phyloP scores from a whole-genome alignment of 306 rosid genomes.

The Lablab purpureus region DNA sequence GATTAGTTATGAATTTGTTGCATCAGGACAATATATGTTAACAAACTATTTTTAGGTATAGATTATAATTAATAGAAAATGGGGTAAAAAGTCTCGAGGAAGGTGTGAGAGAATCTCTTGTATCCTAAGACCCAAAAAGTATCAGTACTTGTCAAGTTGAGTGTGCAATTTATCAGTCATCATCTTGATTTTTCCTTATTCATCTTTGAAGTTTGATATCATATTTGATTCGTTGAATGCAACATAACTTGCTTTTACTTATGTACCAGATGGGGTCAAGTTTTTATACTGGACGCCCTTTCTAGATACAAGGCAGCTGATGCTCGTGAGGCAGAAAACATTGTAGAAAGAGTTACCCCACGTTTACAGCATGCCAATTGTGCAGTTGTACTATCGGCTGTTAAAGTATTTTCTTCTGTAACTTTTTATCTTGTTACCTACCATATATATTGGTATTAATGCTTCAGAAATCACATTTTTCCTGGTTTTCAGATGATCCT shows the following conservation, averaged over 20 bases:
- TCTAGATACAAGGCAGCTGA: slow-evolving; percentile 96
- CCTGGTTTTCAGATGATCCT: slow-evolving; percentile 84
- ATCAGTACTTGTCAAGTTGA: slow-evolving; percentile 10
- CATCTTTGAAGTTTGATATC: slow-evolving; percentile 7
- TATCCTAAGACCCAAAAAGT: slow-evolving; percentile 12
- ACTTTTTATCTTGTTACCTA: slow-evolving; percentile 35
- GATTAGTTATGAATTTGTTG: slow-evolving; percentile 31
- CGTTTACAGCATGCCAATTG: slow-evolving; percentile 98
- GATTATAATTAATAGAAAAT: slow-evolving; percentile 17
- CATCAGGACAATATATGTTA: slow-evolving; percentile 2
- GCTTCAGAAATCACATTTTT: slow-evolving; percentile 40
- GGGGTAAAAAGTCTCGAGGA: slow-evolving; percentile 5
- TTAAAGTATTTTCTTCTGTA: slow-evolving; percentile 67
- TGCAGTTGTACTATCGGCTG: slow-evolving; percentile 98
- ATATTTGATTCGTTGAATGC: slow-evolving; percentile 36
- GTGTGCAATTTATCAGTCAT: slow-evolving; percentile 20
- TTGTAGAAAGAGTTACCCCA: slow-evolving; percentile 98
- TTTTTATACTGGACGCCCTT: slow-evolving; percentile 96
- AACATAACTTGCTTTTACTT: slow-evolving; percentile 37
- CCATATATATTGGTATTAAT: slow-evolving; percentile 20
- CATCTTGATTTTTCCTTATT: slow-evolving; percentile 6
- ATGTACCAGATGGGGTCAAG: slow-evolving; percentile 93
- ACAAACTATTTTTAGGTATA: not conserved
- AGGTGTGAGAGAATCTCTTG: not conserved
- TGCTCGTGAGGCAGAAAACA: slow-evolving; percentile 98